Conservation (phyloP, 1,284 basidiomycete species). For the Boletus smithii region DNA sequence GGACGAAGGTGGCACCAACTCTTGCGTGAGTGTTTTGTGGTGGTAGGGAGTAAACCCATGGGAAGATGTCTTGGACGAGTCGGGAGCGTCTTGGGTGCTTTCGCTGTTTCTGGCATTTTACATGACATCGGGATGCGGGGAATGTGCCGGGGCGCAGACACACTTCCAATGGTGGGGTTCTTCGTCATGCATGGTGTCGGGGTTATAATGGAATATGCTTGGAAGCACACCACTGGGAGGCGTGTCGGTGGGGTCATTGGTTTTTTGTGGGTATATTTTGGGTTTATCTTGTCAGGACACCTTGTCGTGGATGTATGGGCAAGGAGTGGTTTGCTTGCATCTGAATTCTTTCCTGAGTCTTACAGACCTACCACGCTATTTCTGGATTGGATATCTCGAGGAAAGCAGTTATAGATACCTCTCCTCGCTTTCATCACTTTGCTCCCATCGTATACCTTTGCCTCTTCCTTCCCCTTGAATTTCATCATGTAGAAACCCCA, state of each 20-base stretch:
- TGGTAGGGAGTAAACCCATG: slow-evolving; percentile 31
- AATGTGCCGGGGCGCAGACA: slow-evolving; percentile 52
- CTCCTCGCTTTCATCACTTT: neutral
- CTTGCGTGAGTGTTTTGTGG: slow-evolving; percentile 39
- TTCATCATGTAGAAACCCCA: too few relatives aligned
- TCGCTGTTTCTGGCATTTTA: slow-evolving; percentile 52
- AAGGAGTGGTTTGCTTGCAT: slow-evolving; percentile 37
- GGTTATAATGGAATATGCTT: slow-evolving; percentile 46
- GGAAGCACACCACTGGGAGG: slow-evolving; percentile 39
- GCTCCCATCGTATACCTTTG: too few relatives aligned
- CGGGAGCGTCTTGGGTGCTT: slow-evolving; percentile 52
- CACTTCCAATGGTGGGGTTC: slow-evolving; percentile 44
- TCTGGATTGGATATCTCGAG: slow-evolving; percentile 15
- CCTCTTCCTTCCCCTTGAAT: too few relatives aligned
- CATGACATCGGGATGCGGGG: slow-evolving; percentile 58
- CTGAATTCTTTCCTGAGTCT: slow-evolving; percentile 11
- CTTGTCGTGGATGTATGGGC: slow-evolving; percentile 52
- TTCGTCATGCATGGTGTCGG: slow-evolving; percentile 58
- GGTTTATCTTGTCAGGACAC: slow-evolving; percentile 46
- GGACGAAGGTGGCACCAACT: slow-evolving; percentile 45
- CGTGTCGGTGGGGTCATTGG: slow-evolving; percentile 47
- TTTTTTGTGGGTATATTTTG: slow-evolving; percentile 47
- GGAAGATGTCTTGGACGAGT: slow-evolving; percentile 41
- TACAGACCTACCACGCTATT: slow-evolving; percentile 24
- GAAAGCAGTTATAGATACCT: neutral